Evolutionary conservation across 1,284 basidiomycete genomes (phyloP), one percentile per base, ranked within the genome.

Genomic region (Boletus coffeatus): DNA sequence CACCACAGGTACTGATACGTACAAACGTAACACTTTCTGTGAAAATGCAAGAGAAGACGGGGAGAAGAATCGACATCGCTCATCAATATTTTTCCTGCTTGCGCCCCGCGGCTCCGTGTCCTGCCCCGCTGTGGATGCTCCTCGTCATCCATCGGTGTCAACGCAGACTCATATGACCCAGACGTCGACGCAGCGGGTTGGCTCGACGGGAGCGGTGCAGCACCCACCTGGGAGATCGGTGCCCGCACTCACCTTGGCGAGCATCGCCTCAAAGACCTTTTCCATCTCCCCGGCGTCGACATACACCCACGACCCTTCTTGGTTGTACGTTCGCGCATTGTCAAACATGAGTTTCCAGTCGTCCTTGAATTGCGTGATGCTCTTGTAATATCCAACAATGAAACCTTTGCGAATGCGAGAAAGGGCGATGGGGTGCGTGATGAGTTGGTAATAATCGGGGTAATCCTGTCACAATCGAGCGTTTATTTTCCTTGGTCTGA

Each of bases 201-300:
- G 34, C 67, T 74, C 43, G 66, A 21, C 11, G 52, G 67, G 16
- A 73, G 71, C 4, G 75, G 70, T 37, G 83, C 80, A 9, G 89
- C 89, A 61, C 90, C 90, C 89, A 61, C 90, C 90, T 56, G 90
- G 90, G n/a, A 92, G 77, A 53, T 86, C 88, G 46, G 85, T 86
- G 21, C 87, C 87, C 16, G 76, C 77, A 53, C 88, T 85, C 56
- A 80, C 74, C 50, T 81, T 81, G 58, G 83, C 79, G 70, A 86
- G 90, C 11, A 86, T 79, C 29, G 82, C 79, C 66, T 89, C 82
- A 72, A 95, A 93, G 58, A 89, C 88, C 70, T 88, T 90, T 78
- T 95, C 90, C 88, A 96, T 93, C 77, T 92, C 90, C 61, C 93
- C 87, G 2, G 96, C 95, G 67, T 98, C 94, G 67, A 92, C 83